Percentiles rank a stretch among this genome's conserved stretches.
phyloP scores from a whole-genome alignment of 140 eudicot species.

The Stevia rebaudiana region DNA sequence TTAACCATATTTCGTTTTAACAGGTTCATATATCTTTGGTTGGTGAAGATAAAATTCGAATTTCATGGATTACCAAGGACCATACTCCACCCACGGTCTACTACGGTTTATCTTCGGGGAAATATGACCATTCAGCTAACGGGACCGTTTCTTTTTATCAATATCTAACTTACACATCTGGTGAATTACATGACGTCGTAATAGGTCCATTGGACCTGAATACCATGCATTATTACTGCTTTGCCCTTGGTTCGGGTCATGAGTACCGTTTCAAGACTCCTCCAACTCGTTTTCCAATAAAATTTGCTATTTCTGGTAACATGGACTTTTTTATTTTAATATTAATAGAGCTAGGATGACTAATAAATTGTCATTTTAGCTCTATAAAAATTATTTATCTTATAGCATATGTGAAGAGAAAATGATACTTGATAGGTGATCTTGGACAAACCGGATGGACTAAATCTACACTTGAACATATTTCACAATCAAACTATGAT shows the following conservation, averaged over 20 bases:
- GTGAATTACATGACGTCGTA: constrained; percentile 52
- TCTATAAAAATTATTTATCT: no score
- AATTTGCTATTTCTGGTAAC: constrained; percentile 61
- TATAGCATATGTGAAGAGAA: no score
- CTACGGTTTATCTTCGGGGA: constrained; percentile 55
- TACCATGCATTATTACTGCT: constrained; percentile 58
- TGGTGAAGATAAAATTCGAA: constrained; percentile 57
- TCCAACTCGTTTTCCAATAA: constrained; percentile 56
- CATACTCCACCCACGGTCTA: constrained; percentile 41
- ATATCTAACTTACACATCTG: constrained; percentile 43
- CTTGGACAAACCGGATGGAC: constrained; percentile 87
- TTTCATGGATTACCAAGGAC: constrained; percentile 65
- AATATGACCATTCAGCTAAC: constrained; percentile 25
- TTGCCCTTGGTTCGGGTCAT: constrained; percentile 31
- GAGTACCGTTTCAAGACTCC: constrained; percentile 66
- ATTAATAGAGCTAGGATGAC: no score
- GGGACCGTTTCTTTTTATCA: constrained; percentile 46
- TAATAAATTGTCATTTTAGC: no score
- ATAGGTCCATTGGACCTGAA: constrained; percentile 59
- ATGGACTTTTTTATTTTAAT: no score
- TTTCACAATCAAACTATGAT: constrained; percentile 48
- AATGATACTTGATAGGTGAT: constrained; percentile 42
- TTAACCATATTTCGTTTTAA: not conserved
- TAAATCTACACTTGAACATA: constrained; percentile 58
- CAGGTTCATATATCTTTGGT: constrained; percentile 72